Conservation (phyloP, 345 rosid species). For the Eucalyptus erythrocorys region DNA sequence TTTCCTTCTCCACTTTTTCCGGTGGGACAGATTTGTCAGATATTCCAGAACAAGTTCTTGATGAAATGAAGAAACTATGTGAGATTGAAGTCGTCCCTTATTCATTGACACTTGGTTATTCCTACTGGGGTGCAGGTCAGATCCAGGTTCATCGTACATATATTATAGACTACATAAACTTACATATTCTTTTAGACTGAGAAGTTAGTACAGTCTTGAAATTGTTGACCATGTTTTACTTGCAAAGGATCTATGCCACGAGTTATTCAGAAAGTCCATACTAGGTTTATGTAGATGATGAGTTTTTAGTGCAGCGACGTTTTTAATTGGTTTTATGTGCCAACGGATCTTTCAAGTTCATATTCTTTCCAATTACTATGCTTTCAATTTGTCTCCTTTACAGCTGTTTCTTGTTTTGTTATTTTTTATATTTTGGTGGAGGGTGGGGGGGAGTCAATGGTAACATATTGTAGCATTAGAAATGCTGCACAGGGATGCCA, state of each 20-base stretch:
- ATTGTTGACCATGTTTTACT: background rate
- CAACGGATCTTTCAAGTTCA: background rate
- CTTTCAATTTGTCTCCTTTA: background rate
- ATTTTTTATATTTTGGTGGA: too few species aligned
- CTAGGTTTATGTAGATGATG: background rate
- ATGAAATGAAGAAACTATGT: constrained; percentile 47
- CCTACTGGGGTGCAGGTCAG: constrained; percentile 88
- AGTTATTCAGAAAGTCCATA: background rate
- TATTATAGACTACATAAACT: background rate
- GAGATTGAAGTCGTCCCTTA: constrained; percentile 59
- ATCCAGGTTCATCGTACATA: background rate
- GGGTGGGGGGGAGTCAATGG: background rate
- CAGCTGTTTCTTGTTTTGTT: too few species aligned
- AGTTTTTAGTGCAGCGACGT: background rate
- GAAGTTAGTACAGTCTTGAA: background rate
- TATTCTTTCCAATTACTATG: too few species aligned
- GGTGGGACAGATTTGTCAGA: constrained; percentile 55
- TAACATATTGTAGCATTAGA: background rate
- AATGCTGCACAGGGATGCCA: background rate
- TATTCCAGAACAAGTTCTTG: constrained; percentile 43
- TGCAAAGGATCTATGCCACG: background rate
- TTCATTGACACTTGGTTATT: constrained; percentile 71
- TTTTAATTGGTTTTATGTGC: background rate
- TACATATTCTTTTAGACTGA: background rate
- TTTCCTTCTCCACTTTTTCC: constrained; percentile 1